Evolutionary conservation across 345 rosid species (phyloP).

Genomic region (Camelina sativa): DNA sequence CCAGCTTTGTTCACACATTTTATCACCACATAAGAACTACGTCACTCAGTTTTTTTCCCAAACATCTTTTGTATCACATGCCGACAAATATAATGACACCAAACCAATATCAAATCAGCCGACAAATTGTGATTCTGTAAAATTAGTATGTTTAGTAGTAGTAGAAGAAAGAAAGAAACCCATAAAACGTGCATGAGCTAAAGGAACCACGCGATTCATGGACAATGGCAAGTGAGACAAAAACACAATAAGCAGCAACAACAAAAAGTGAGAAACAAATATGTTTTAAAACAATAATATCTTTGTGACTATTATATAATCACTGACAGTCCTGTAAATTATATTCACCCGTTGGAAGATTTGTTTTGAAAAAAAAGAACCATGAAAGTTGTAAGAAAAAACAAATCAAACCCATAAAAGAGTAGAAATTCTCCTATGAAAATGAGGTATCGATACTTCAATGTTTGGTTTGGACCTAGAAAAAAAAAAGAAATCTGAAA

Average conservation of each 20-base stretch:
- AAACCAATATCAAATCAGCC: constrained; percentile 20
- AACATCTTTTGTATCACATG: background rate
- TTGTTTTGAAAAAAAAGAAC: too few relatives aligned
- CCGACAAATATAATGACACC: constrained; percentile 14
- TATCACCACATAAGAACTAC: constrained; percentile 18
- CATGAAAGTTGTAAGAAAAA: background rate
- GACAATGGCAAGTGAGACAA: constrained; percentile 9
- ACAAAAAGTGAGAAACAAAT: background rate
- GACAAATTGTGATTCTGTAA: constrained; percentile 22
- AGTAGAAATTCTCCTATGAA: background rate
- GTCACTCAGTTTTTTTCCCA: background rate
- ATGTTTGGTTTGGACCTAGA: background rate
- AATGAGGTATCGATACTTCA: background rate
- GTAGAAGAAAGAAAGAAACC: background rate
- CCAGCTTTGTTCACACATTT: constrained; percentile 33
- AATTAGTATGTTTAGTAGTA: constrained; percentile 12
- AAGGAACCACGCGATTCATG: constrained; percentile 24
- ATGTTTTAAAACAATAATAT: background rate
- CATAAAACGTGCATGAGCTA: constrained; percentile 32
- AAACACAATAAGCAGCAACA: background rate
- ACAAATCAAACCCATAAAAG: background rate
- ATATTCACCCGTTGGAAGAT: too few relatives aligned
- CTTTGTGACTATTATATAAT: background rate
- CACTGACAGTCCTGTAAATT: background rate
- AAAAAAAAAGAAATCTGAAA: background rate